These are phyloP conservation scores for Endocladia muricata DNA, from an alignment of 31 red algal species.

Conservation along the genomic window DNA sequence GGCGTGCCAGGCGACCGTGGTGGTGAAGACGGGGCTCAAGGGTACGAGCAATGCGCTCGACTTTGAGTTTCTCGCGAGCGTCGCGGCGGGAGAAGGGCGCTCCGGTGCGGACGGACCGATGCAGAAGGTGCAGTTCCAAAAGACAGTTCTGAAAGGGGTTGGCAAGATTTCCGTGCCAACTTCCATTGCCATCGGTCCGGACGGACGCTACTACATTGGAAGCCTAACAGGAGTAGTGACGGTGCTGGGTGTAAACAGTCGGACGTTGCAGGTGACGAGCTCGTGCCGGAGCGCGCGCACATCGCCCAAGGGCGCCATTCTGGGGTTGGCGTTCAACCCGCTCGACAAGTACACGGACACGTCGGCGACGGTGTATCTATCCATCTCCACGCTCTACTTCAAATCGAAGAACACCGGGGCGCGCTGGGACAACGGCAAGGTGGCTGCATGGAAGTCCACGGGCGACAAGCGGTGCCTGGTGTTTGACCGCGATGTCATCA, in stretches of 20 bases:
- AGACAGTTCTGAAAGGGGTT: not conserved
- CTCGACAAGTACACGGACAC: not conserved
- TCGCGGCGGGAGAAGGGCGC: not conserved
- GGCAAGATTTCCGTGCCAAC: not conserved
- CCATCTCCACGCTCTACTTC: constrained; percentile 7
- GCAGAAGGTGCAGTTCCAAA: not conserved
- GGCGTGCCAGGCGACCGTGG: not conserved
- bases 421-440: constrained; percentile 27
- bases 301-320: constrained; percentile 10
- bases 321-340: constrained; percentile 42
- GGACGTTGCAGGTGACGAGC: not conserved
- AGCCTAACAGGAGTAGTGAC: not conserved
- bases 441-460: not conserved
- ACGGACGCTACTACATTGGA: constrained; percentile 21
- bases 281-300: constrained; percentile 21
- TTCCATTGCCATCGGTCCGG: constrained; percentile 9
- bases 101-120: not conserved
- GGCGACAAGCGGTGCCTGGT: not conserved
- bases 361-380: constrained; percentile 16
- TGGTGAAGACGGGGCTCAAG: not conserved
- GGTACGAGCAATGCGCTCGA: not conserved
- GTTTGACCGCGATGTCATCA: constrained; percentile 10
- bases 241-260: not conserved
- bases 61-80: not conserved
- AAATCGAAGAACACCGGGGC: not conserved